Conservation (phyloP, 1,139 yeast genomes). For the Eremothecium coryli region DNA sequence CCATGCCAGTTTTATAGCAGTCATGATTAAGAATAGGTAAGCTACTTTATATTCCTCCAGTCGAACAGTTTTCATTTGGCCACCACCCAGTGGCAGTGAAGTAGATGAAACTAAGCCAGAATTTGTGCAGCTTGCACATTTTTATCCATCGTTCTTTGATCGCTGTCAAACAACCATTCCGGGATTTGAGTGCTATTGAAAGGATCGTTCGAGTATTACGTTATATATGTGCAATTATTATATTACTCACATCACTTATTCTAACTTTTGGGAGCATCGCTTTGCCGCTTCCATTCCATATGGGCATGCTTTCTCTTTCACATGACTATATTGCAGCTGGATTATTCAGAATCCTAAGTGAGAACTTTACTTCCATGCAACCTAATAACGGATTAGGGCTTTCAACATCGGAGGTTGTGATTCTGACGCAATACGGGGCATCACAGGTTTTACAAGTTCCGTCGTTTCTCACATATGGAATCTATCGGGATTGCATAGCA, state of each 20-base stretch:
- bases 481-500: slow-evolving; percentile 17
- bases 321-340: slow-evolving; percentile 24
- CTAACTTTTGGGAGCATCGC: slow-evolving; percentile 18
- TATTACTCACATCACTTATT: slow-evolving; percentile 16
- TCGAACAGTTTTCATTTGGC: too few species aligned
- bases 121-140: too few species aligned
- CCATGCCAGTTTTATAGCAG: too few species aligned
- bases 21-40: too few species aligned
- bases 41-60: too few species aligned
- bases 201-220: slow-evolving; percentile 18
- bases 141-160: too few species aligned
- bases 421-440: slow-evolving; percentile 23
- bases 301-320: slow-evolving; percentile 21
- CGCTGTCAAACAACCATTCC: slow-evolving; percentile 15
- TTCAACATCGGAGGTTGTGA: slow-evolving; percentile 27
- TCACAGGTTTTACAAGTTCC: slow-evolving; percentile 22
- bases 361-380: slow-evolving; percentile 19
- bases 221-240: slow-evolving; percentile 16
- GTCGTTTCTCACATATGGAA: slow-evolving; percentile 19
- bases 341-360: slow-evolving; percentile 19
- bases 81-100: too few species aligned
- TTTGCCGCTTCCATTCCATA: slow-evolving; percentile 16
- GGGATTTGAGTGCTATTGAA: slow-evolving; percentile 21
- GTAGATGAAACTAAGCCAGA: too few species aligned
- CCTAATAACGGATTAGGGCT: slow-evolving; percentile 27